Base-by-base conservation (phyloP, 345 rosid genomes). In the Brassica carinata region DNA sequence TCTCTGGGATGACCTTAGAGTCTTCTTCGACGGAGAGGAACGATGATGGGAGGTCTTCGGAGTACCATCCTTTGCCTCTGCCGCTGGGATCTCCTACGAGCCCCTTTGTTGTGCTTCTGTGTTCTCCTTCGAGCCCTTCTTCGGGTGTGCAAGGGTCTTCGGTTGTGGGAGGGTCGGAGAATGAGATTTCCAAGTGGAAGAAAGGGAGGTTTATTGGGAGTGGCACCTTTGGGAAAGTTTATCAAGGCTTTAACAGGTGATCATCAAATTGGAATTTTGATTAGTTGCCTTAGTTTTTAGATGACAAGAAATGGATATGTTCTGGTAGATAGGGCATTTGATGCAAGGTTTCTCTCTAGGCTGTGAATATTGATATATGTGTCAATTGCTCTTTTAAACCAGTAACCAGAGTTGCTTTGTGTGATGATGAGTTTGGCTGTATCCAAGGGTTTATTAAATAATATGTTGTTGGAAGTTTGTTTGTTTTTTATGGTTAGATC, bases 201-300 rank as follows among this genome's bases (percentile, higher is more conserved):
- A 95, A 87, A 72, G 99, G 99, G 58, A 90, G 85, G 81, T 92
- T 93, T 69, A 78, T 95, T 18, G 99, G 99, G 74, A 90, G 96
- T 73, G 99, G 99, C 68, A 95, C 98, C 53, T 95, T 95, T 74
- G 99, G 99, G 13, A 93, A 95, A 57, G 98, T 95, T 71, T 95
- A 86, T 79, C 92, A 87, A 73, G 99, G 92, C 64, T 95, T 95
- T 86, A 94, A 94, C 81, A 93, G 99, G 99, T 95, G 81, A 65
- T 29, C 2, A 6, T 73, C 10, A 34, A 9, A 19, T 19, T 19
- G 23, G 23, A 19, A 19, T 19, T 19, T 19, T 19, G 23, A 45
- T 59, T 43, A 29, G 5, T 31, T 65, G 29, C 33, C 48, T 23
- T 65, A 10, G 1, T 23, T 31, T 67, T 9, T 78, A 17, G 67